These are phyloP conservation scores for Rhodocollybia butyracea DNA, from an alignment of 768 basidiomycete species.

Conservation along the genomic window DNA sequence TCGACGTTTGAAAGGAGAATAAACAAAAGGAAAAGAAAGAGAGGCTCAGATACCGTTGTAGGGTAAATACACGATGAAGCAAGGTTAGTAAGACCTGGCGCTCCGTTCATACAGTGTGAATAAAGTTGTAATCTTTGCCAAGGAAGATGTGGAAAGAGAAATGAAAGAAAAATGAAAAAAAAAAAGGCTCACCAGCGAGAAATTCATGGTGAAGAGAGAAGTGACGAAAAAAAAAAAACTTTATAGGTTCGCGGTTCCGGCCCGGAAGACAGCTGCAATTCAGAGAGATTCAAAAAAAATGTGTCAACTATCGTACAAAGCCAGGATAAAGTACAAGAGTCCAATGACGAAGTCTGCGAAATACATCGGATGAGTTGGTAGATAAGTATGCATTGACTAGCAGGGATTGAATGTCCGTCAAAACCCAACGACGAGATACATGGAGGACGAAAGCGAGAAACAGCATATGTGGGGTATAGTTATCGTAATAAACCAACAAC, in stretches of 20 bases:
- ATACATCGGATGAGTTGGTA: neutral
- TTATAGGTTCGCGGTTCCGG: too few species aligned
- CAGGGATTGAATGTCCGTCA: neutral
- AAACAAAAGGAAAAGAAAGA: conserved; percentile 11
- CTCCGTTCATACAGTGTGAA: conserved; percentile 74
- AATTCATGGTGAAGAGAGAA: neutral
- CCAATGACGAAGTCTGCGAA: neutral
- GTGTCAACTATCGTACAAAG: neutral
- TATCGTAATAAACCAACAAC: neutral
- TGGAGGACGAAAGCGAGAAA: conserved; percentile 14
- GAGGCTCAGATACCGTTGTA: conserved; percentile 86
- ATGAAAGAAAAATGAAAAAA: neutral
- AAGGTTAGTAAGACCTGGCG: conserved; percentile 32
- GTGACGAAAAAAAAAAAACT: neutral
- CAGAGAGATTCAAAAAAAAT: neutral
- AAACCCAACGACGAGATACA: conserved; percentile 1
- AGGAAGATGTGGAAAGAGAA: conserved; percentile 1
- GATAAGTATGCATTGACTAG: conserved; percentile 1
- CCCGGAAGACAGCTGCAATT: neutral
- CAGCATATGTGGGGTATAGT: conserved; percentile 30
- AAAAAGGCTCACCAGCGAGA: neutral
- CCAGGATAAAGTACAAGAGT: neutral
- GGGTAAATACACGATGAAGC: conserved; percentile 51
- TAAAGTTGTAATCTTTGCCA: conserved; percentile 54
- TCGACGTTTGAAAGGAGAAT: conserved; percentile 4